Evolutionary conservation across 2,329 filamentous ascomycete species (phyloP).

Genomic region (Venturia effusa): DNA sequence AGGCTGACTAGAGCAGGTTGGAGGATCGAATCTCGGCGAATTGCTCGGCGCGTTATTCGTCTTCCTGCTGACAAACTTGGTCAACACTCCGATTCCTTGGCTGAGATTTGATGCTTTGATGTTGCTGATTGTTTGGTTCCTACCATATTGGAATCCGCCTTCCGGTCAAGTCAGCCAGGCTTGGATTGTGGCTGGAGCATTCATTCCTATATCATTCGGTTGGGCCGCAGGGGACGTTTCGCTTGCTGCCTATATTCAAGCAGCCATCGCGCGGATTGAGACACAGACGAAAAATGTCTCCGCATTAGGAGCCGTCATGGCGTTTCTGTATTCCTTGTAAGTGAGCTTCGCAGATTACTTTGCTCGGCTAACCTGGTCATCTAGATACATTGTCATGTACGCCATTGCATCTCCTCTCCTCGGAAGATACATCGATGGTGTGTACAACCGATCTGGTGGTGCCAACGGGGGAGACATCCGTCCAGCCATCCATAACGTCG

Average conservation of each 20-base stretch:
- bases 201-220: conserved; percentile 38
- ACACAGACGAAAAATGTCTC: conserved; percentile 35
- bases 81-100: conserved; percentile 42
- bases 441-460: conserved; percentile 22
- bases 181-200: conserved; percentile 36
- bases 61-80: conserved; percentile 37
- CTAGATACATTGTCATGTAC: conserved; percentile 26
- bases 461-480: conserved; percentile 27
- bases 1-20: conserved; percentile 18
- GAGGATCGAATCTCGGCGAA: conserved; percentile 41
- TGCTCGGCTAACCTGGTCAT: neutral
- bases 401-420: conserved; percentile 35
- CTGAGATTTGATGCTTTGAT: conserved; percentile 37
- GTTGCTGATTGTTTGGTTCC: conserved; percentile 38
- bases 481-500: conserved; percentile 32
- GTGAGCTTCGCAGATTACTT: conserved; percentile 18
- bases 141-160: conserved; percentile 36
- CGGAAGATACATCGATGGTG: conserved; percentile 35
- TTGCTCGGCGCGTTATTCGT: conserved; percentile 38
- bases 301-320: conserved; percentile 41
- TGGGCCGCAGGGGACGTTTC: conserved; percentile 44
- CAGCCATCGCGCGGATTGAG: conserved; percentile 36
- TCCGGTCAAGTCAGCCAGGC: conserved; percentile 31
- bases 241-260: conserved; percentile 41
- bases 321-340: conserved; percentile 40